Evolutionary conservation across 257 asterid species (phyloP), one percentile per base, ranked within the genome.

Genomic region (Solanum microdontum): DNA sequence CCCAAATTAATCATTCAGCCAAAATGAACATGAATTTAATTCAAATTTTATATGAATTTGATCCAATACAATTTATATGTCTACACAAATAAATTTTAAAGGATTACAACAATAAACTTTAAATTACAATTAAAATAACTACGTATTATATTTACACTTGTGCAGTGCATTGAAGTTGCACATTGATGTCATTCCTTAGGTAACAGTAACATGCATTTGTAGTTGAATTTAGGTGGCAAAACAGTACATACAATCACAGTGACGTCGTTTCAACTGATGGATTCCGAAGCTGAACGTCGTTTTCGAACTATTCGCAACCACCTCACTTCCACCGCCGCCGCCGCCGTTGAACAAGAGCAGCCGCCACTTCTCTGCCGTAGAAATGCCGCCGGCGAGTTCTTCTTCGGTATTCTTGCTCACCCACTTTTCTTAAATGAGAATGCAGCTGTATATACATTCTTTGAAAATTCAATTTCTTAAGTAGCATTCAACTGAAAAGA

Each of bases 251-350:
- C 34, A 2, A 69, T 69, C 37, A 14, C 43, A 8, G 40, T 6
- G 45, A 15, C 43, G 80, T 72, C 80, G 80, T 72, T 72, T 33
- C 80, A 72, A 72, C 82, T 9, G 45, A 89, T 87, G 91, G 93
- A 89, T 83, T 87, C 93, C 12, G 77, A 28, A 73, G 90, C 91
- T 87, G 90, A 92, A 76, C 92, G 93, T 14, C 93, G 95, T 58
- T 89, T 94, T 70, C 90, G 86, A 33, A 84, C 87, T 19, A 66
- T 94, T 83, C 84, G 60, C 70, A 90, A 87, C 72, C 96, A 94
- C 82, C 88, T 94, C 72, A 73, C 82, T 32, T 79, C 90, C 87
- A 32, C 90, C 89, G 62, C 84, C 24, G 77, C 58, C 58, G 7
- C 8, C 62, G 62, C 77, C 86, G 84, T 12, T 11, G 48, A 73